phyloP scores from a whole-genome alignment of 352 stramenopile species.

The Lagenidium sp. region DNA sequence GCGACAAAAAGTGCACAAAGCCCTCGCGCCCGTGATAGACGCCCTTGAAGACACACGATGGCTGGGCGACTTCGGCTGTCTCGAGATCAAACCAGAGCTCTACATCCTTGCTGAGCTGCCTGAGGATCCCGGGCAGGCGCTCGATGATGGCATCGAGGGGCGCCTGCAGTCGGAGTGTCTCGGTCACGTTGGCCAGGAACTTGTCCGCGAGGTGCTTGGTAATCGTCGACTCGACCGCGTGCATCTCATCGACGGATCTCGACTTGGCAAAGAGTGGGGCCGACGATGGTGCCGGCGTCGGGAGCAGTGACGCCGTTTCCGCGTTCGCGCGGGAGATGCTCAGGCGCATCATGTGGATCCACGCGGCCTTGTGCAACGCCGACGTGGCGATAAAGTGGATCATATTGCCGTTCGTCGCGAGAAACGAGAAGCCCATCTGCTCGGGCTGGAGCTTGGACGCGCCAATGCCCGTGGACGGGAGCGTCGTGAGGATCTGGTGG shows the following conservation, averaged over 20 bases:
- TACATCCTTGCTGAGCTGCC: conserved; percentile 81
- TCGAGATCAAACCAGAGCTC: conserved; percentile 82
- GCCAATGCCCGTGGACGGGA: conserved; percentile 71
- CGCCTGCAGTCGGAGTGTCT: conserved; percentile 31
- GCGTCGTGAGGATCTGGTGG: conserved; percentile 67
- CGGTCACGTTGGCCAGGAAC: conserved; percentile 55
- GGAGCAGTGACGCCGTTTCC: conserved; percentile 28
- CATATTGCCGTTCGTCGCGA: conserved; percentile 75
- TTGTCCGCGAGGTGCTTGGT: conserved; percentile 63
- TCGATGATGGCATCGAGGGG: conserved; percentile 38
- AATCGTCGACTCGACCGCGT: conserved; percentile 34
- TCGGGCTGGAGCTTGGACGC: conserved; percentile 73
- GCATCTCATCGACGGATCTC: conserved; percentile 30
- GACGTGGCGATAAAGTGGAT: conserved; percentile 80
- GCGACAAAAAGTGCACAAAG: conserved; percentile 74
- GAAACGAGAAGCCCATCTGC: conserved; percentile 72
- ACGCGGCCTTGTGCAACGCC: conserved; percentile 69
- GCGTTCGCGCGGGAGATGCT: conserved; percentile 42
- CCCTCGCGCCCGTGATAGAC: conserved; percentile 82
- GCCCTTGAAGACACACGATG: conserved; percentile 82
- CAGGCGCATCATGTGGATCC: conserved; percentile 74
- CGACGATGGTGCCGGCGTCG: conserved; percentile 9
- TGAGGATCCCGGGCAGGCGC: conserved; percentile 49
- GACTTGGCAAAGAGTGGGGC: conserved; percentile 13
- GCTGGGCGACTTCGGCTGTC: conserved; percentile 55